Evolutionary conservation across 2,329 filamentous ascomycete genomes (phyloP).

Genomic region (Nannizziopsis barbatae): DNA sequence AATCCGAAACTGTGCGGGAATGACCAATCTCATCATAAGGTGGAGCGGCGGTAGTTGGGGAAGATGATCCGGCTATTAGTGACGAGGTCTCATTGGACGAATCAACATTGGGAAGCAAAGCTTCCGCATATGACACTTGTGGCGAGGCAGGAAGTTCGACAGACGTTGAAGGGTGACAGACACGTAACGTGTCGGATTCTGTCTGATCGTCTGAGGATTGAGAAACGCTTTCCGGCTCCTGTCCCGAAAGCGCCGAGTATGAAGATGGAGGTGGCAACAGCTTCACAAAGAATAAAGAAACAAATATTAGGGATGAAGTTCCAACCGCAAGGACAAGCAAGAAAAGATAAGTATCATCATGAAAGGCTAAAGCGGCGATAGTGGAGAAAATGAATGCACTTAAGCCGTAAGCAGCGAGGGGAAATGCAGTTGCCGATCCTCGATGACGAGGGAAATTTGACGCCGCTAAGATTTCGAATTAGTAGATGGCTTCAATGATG

Average conservation of each 20-base stretch:
- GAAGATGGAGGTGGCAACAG: slow-evolving; percentile 50
- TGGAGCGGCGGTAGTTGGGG: slow-evolving; percentile 41
- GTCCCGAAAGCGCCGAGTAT: slow-evolving; percentile 34
- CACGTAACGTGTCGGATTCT: slow-evolving; percentile 28
- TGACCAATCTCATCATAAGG: slow-evolving; percentile 38
- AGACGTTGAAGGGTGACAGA: slow-evolving; percentile 23
- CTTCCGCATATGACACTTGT: slow-evolving; percentile 22
- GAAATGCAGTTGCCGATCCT: slow-evolving; percentile 88
- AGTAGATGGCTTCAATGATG: neutral
- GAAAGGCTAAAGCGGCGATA: slow-evolving; percentile 64
- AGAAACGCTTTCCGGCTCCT: slow-evolving; percentile 24
- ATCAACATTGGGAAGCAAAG: slow-evolving; percentile 26
- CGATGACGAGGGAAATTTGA: slow-evolving; percentile 85
- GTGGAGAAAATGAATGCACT: slow-evolving; percentile 94
- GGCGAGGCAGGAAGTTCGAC: slow-evolving; percentile 22
- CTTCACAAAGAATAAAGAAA: slow-evolving; percentile 74
- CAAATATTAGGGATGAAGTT: slow-evolving; percentile 62
- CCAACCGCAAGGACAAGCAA: slow-evolving; percentile 69
- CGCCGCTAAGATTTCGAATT: slow-evolving; percentile 46
- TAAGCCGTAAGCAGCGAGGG: slow-evolving; percentile 81
- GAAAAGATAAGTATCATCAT: slow-evolving; percentile 70
- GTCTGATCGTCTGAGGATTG: slow-evolving; percentile 21
- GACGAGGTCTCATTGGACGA: slow-evolving; percentile 63
- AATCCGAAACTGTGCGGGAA: slow-evolving; percentile 57
- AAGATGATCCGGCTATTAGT: slow-evolving; percentile 55